These are phyloP conservation scores for Colletotrichum noveboracense DNA, from an alignment of 2,329 filamentous ascomycete species.

Conservation along the genomic window DNA sequence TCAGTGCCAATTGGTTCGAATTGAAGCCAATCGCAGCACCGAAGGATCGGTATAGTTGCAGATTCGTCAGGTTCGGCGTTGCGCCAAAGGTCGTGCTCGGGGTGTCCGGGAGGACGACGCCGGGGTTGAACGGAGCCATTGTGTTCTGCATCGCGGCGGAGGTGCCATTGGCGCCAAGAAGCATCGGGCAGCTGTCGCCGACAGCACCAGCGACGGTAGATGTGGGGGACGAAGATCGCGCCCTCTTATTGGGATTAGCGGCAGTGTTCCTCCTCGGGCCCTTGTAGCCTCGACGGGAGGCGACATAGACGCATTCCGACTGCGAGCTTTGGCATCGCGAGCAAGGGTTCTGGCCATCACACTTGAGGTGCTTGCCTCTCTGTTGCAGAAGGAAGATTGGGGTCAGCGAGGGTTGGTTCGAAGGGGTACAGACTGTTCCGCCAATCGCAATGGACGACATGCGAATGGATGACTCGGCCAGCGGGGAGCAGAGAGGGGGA, in stretches of 20 bases:
- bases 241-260: constrained; percentile 41
- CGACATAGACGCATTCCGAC: constrained; percentile 72
- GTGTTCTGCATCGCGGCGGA: constrained; percentile 29
- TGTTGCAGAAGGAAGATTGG: constrained; percentile 28
- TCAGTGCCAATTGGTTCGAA: constrained; percentile 26
- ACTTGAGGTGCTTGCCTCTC: constrained; percentile 75
- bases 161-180: constrained; percentile 40
- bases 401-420: background rate
- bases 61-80: constrained; percentile 27
- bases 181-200: constrained; percentile 45
- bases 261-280: constrained; percentile 59
- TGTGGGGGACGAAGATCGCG: constrained; percentile 45
- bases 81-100: constrained; percentile 36
- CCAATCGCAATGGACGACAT: background rate
- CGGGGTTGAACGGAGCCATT: constrained; percentile 36
- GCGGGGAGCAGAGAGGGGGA: background rate
- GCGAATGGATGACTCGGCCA: background rate
- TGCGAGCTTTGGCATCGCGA: constrained; percentile 66
- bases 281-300: constrained; percentile 78
- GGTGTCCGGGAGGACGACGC: constrained; percentile 35
- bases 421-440: background rate
- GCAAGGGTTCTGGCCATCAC: constrained; percentile 74
- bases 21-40: constrained; percentile 31
- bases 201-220: constrained; percentile 19
- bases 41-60: constrained; percentile 46